These are phyloP conservation scores for Fraxinus pennsylvanica DNA, from an alignment of 257 asterid genomes.

Conservation along the genomic window DNA sequence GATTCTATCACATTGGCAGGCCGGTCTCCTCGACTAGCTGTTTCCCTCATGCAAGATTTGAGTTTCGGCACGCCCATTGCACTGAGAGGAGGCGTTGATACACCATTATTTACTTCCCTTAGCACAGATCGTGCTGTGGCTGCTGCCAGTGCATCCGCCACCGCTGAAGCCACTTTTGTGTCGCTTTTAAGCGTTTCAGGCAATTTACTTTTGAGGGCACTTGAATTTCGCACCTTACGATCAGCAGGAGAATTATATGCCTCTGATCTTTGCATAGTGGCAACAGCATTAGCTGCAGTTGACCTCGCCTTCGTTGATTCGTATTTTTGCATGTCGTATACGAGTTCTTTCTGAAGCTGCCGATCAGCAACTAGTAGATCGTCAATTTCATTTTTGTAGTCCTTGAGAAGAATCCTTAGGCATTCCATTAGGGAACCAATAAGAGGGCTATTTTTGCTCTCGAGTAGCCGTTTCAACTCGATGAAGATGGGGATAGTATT, in stretches of 20 bases:
- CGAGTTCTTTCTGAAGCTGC: conserved; percentile 89
- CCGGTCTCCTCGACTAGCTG: conserved; percentile 33
- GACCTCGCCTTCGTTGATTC: conserved; percentile 68
- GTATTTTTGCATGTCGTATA: conserved; percentile 83
- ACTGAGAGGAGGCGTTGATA: conserved; percentile 70
- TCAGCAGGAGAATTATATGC: conserved; percentile 38
- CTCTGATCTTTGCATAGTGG: conserved; percentile 51
- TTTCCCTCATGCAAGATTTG: conserved; percentile 41
- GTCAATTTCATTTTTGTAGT: conserved; percentile 89
- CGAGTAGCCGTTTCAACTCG: conserved; percentile 80
- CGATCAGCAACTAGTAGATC: conserved; percentile 78
- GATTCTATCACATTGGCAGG: conserved; percentile 67
- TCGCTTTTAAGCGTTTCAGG: conserved; percentile 29
- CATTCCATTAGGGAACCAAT: conserved; percentile 94
- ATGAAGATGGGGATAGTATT: conserved; percentile 89
- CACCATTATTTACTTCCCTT: conserved; percentile 62
- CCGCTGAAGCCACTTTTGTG: conserved; percentile 65
- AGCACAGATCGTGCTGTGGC: conserved; percentile 72
- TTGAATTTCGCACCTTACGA: conserved; percentile 29
- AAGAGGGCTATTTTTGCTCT: conserved; percentile 85
- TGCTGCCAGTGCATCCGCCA: conserved; percentile 72
- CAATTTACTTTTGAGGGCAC: conserved; percentile 28
- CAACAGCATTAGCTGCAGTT: conserved; percentile 66
- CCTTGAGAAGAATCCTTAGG: conserved; percentile 85
- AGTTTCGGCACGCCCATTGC: conserved; percentile 86